phyloP scores from a whole-genome alignment of 306 rosid genomes.

The Begonia peltatifolia region DNA sequence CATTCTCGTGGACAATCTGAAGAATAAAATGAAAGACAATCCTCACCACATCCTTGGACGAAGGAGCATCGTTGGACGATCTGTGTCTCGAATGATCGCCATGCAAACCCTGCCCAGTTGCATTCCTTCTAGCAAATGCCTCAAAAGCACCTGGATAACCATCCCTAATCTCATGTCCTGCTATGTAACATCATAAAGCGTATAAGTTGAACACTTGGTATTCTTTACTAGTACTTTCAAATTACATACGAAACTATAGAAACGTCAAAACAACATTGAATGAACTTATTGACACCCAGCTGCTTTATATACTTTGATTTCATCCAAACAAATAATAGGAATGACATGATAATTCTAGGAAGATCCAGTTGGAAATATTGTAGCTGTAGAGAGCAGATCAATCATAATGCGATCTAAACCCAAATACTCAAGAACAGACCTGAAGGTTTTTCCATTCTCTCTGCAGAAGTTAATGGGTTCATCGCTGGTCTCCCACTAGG shows the following conservation, averaged over 20 bases:
- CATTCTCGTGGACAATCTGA: too few relatives aligned
- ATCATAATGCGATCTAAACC: too few relatives aligned
- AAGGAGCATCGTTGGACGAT: conserved; percentile 54
- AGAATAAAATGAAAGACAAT: too few relatives aligned
- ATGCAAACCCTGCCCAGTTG: conserved; percentile 49
- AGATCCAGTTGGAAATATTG: too few relatives aligned
- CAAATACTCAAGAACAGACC: conserved; percentile 27
- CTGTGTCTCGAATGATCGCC: conserved; percentile 65
- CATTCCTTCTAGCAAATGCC: conserved; percentile 85
- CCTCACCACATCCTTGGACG: conserved; percentile 84
- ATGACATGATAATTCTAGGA: too few relatives aligned
- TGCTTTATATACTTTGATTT: neutral
- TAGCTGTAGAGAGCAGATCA: too few relatives aligned
- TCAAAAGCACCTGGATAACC: conserved; percentile 72
- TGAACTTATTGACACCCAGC: too few relatives aligned
- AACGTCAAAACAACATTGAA: neutral
- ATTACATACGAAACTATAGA: neutral
- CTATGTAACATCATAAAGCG: conserved; percentile 17
- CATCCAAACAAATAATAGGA: neutral
- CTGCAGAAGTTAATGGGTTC: conserved; percentile 61
- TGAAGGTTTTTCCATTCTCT: conserved; percentile 56
- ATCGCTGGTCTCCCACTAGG: conserved; percentile 54
- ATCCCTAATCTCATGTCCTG: conserved; percentile 59
- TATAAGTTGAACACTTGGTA: neutral
- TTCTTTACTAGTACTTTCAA: conserved; percentile 4